A percentile compares a stretch with the other conserved stretches of the same genome.
These are phyloP conservation scores for Dactylellina cionopaga DNA, from an alignment of 2,329 filamentous ascomycete species.

Conservation along the genomic window DNA sequence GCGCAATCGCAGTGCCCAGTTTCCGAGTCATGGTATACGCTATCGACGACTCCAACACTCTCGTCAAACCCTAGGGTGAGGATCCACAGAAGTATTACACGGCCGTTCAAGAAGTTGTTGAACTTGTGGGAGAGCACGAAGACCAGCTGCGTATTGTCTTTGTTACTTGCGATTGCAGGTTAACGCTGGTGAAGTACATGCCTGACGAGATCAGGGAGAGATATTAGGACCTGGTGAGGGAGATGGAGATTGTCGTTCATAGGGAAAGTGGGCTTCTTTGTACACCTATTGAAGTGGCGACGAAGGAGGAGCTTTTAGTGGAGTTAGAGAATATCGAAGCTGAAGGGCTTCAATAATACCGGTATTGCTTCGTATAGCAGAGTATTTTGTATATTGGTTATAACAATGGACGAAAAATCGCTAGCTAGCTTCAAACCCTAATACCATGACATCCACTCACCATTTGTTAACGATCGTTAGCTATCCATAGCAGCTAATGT, in stretches of 20 bases:
- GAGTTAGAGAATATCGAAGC: too few species aligned
- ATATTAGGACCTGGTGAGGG: background rate
- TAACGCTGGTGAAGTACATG: background rate
- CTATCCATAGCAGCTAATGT: too few species aligned
- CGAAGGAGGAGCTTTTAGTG: background rate
- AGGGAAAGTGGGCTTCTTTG: background rate
- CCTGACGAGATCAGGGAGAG: background rate
- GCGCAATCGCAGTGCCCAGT: background rate
- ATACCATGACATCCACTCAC: too few species aligned
- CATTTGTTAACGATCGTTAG: too few species aligned
- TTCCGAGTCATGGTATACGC: conserved; percentile 8
- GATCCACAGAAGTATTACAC: background rate
- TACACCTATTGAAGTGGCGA: background rate
- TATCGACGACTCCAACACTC: background rate
- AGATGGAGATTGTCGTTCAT: background rate
- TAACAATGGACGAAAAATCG: too few species aligned
- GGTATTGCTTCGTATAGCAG: too few species aligned
- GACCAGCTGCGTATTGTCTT: background rate
- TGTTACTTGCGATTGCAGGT: background rate
- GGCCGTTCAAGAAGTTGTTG: background rate
- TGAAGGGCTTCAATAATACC: too few species aligned
- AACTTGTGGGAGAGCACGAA: background rate
- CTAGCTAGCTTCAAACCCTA: too few species aligned
- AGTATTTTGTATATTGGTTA: too few species aligned
- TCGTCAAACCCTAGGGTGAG: background rate